Evolutionary conservation across 1,284 basidiomycete genomes (phyloP), one percentile per base, ranked within the genome.

Genomic region (Afroboletus lepidellus): DNA sequence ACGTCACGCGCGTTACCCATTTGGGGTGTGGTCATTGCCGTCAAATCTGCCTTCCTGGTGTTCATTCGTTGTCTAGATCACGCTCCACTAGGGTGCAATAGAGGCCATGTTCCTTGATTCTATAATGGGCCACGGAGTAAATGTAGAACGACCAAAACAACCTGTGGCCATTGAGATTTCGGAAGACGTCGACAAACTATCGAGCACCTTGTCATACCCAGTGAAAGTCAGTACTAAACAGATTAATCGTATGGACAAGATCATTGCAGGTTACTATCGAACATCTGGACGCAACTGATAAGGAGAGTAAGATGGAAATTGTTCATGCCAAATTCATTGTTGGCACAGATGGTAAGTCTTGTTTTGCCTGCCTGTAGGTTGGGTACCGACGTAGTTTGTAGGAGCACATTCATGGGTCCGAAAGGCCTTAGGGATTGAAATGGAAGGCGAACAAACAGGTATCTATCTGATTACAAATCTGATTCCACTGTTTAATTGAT

Each of bases 61-160:
- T 32, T 21, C 8, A 9, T 21, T 9, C 3, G 20, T 13, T 13
- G 25, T n/a, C 21, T 27, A 53, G 48, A 13, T 80, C 5, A 88
- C 87, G 0, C 71, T 89, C n/a, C 83, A 88, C 57, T 88, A 91
- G 72, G 87, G 86, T 2, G 80, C 78, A 5, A 88, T 90, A 38
- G 87, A 90, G 65, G 68, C 74, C 1, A 79, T 89, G 27, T 85
- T 91, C 61, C 59, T 86, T 25, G 84, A 88, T 59, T 80, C 82
- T 0, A 79, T 88, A 76, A 70, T 57, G 16, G 48, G 60, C n/a
- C 66, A 74, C 56, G 81, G 80, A 5, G 55, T 85, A 5, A 61
- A 75, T 55, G 85, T 90, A 24, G 78, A 81, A 34, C 76, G 87
- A 23, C 80, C 85, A 1, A 70, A 79, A 25, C 60, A 72, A 2